Evolutionary conservation across 164 flowering plant genomes (phyloP), one percentile per base, ranked within the genome.

Genomic region (Magnolia officinalis): DNA sequence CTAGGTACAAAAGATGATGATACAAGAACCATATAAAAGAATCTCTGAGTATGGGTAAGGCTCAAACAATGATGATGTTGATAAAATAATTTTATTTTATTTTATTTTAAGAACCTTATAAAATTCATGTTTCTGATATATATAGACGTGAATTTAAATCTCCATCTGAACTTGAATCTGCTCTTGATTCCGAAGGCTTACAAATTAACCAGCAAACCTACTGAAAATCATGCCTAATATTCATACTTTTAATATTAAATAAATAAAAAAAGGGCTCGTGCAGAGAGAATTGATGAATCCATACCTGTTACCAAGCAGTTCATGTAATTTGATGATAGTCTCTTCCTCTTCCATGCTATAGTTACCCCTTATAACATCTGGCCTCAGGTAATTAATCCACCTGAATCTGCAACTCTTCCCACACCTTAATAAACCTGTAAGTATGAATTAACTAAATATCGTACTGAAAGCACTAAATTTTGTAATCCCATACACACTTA

Each of bases 391-490:
- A 78, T 89, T 89, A n/a, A 78, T 84, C 92, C 92, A 88, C 11
- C 91, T 74, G n/a, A 88, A 82, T 64, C 91, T 81, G 84, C 91
- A 88, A 72, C 91, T 88, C 84, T 89, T 89, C 45, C 92, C 92
- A 76, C 92, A 89, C 78, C 92, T 84, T 31, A 88, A 67, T 13
- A 89, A 73, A 8, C 90, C 92, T 89, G 78, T 23, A 63, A 8
- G 9, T 16, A 67, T 4, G 19, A 14, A 67, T 14, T 24, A 5
- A 13, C 9, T 18, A 55, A 16, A 55, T 55, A 55, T 2, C 2
- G 14, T 16, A 55, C 61, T 16, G 61, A 55, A 55, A 55, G 9
- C 11, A 55, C 7, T 9, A 7, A 55, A 55, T 55, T 9, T 55
- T 55, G 19, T 55, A 55, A 55, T 11, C 61, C 13, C 61, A 55